Conservation (phyloP, 352 stramenopile genomes). For the Globisporangium viniferum region DNA sequence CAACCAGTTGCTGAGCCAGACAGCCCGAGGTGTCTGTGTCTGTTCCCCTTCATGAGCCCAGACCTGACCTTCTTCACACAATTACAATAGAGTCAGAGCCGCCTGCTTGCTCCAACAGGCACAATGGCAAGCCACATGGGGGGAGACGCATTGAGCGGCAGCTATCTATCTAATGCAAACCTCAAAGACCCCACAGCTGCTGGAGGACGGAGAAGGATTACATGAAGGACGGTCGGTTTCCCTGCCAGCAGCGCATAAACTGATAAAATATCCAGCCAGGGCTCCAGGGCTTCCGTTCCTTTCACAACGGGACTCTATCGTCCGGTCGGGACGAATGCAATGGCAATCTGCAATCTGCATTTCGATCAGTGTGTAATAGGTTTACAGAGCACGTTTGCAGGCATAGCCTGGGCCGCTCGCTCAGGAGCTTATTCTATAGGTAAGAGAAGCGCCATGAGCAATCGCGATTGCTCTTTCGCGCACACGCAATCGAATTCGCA, state of each 20-base stretch:
- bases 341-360: not conserved
- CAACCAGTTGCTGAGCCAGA: not conserved
- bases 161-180: no score
- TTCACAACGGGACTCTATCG: constrained; percentile 9
- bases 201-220: no score
- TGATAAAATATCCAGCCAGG: no score
- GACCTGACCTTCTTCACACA: not conserved
- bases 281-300: no score
- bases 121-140: not conserved
- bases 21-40: not conserved
- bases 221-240: no score
- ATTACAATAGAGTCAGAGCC: not conserved
- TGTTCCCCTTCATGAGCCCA: not conserved
- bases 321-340: not conserved
- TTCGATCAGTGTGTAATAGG: no score
- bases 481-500: not conserved
- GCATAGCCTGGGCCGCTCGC: not conserved
- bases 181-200: not conserved
- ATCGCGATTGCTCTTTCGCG: constrained; percentile 2
- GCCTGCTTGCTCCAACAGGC: not conserved
- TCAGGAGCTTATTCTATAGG: no score
- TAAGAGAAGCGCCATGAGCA: not conserved
- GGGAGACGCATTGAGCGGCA: not conserved
- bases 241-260: no score
- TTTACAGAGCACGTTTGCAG: no score